Percentiles rank a stretch among this genome's conserved stretches.
These are phyloP conservation scores for Penicillium olsonii DNA, from an alignment of 2,329 filamentous ascomycete species.

Conservation along the genomic window DNA sequence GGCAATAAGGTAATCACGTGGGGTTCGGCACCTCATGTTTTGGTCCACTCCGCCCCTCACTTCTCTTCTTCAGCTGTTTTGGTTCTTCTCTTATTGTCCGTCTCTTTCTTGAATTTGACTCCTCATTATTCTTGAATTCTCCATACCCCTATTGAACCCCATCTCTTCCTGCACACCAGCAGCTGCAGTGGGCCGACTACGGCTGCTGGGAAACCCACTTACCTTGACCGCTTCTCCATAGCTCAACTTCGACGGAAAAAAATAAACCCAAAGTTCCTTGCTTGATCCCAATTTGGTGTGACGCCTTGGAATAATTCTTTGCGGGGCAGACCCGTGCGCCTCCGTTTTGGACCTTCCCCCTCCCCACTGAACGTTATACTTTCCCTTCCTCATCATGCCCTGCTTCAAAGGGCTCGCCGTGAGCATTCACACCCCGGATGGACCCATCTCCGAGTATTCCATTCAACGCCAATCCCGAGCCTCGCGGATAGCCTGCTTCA, in stretches of 20 bases:
- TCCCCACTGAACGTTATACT: conserved; percentile 2
- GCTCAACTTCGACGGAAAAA: conserved; percentile 16
- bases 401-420: conserved; percentile 99
- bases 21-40: conserved; percentile 22
- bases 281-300: conserved; percentile 7
- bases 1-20: conserved; percentile 21
- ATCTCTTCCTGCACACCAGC: conserved; percentile 20
- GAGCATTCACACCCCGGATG: conserved; percentile 82
- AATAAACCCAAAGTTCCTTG: conserved; percentile 12
- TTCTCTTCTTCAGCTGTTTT: conserved; percentile 9
- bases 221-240: conserved; percentile 27
- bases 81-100: conserved; percentile 8
- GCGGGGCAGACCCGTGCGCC: conserved; percentile 15
- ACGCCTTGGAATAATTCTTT: conserved; percentile 8
- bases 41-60: conserved; percentile 25
- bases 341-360: conserved; percentile 1
- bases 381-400: conserved; percentile 62
- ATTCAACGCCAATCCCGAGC: conserved; percentile 91
- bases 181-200: conserved; percentile 23
- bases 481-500: conserved; percentile 94
- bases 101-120: neutral
- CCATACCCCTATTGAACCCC: conserved; percentile 15
- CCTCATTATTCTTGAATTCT: too few relatives aligned
- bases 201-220: conserved; percentile 24
- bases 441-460: conserved; percentile 86